Percentiles rank a stretch among this genome's conserved stretches.
Conservation (phyloP, 129 eudicot species). For the Calendula officinalis region DNA sequence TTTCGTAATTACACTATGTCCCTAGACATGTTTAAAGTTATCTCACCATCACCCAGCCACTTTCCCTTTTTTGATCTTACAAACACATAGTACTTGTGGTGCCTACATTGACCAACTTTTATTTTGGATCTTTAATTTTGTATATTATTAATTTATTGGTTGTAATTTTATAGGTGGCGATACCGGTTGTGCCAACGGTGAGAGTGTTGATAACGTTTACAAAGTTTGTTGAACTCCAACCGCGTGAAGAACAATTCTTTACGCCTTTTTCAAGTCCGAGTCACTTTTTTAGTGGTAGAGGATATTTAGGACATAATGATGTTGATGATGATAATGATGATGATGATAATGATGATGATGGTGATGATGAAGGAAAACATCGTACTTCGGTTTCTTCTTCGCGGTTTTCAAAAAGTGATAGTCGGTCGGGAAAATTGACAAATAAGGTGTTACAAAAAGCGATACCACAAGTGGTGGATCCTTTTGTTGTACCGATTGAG, state of each 20-base stretch:
- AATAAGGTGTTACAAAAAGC: slow-evolving; percentile 34
- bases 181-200: slow-evolving; percentile 95
- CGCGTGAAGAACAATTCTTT: slow-evolving; percentile 63
- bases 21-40: slow-evolving; percentile 35
- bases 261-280: slow-evolving; percentile 87
- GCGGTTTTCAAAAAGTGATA: slow-evolving; percentile 47
- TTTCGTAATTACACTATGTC: slow-evolving; percentile 10
- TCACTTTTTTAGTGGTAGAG: slow-evolving; percentile 27
- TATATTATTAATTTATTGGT: not conserved
- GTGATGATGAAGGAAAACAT: slow-evolving; percentile 30
- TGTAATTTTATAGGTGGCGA: slow-evolving; percentile 60
- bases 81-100: slow-evolving; percentile 33
- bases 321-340: slow-evolving; percentile 29
- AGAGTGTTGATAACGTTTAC: slow-evolving; percentile 90
- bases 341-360: slow-evolving; percentile 6
- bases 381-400: slow-evolving; percentile 42
- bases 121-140: slow-evolving; percentile 15
- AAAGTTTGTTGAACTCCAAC: slow-evolving; percentile 76
- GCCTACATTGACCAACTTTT: slow-evolving; percentile 27
- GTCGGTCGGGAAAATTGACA: slow-evolving; percentile 33
- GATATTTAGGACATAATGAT: slow-evolving; percentile 11
- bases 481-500: slow-evolving; percentile 71
- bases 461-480: slow-evolving; percentile 42
- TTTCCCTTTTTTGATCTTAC: slow-evolving; percentile 33
- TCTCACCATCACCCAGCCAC: slow-evolving; percentile 27